Conservation (phyloP, 2,329 filamentous ascomycete genomes). For the Fusarium paranaense region DNA sequence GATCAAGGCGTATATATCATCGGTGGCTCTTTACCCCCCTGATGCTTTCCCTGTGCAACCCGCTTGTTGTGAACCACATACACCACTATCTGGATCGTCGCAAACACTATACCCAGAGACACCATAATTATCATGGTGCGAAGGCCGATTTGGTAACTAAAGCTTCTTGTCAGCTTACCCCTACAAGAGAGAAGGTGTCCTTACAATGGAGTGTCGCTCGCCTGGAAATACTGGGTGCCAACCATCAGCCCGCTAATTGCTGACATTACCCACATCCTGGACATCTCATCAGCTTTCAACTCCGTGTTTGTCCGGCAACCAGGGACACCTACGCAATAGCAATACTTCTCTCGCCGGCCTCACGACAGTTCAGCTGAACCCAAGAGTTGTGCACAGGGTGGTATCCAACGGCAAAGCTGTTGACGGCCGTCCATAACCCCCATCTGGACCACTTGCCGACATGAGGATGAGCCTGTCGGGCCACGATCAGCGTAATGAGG, state of each 20-base stretch:
- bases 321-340: slow-evolving; percentile 45
- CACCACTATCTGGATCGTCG: background rate
- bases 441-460: slow-evolving; percentile 19
- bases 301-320: background rate
- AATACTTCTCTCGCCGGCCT: slow-evolving; percentile 59
- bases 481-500: slow-evolving; percentile 56
- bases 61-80: slow-evolving; percentile 6
- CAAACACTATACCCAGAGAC: slow-evolving; percentile 1
- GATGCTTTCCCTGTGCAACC: slow-evolving; percentile 25
- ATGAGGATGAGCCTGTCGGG: slow-evolving; percentile 54
- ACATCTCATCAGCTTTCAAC: slow-evolving; percentile 47
- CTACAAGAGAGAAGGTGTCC: background rate
- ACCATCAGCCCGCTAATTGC: slow-evolving; percentile 62
- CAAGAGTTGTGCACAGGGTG: slow-evolving; percentile 64
- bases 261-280: slow-evolving; percentile 58
- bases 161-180: background rate
- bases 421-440: slow-evolving; percentile 58
- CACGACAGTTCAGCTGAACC: slow-evolving; percentile 62
- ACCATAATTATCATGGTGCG: slow-evolving; percentile 9
- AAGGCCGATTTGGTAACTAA: background rate
- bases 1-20: slow-evolving; percentile 14
- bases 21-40: background rate
- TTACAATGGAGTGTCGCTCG: slow-evolving; percentile 51
- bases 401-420: slow-evolving; percentile 62
- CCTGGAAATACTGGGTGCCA: slow-evolving; percentile 60